Evolutionary conservation across 108 stramenopile species (phyloP).

Genomic region (Seminavis robusta): DNA sequence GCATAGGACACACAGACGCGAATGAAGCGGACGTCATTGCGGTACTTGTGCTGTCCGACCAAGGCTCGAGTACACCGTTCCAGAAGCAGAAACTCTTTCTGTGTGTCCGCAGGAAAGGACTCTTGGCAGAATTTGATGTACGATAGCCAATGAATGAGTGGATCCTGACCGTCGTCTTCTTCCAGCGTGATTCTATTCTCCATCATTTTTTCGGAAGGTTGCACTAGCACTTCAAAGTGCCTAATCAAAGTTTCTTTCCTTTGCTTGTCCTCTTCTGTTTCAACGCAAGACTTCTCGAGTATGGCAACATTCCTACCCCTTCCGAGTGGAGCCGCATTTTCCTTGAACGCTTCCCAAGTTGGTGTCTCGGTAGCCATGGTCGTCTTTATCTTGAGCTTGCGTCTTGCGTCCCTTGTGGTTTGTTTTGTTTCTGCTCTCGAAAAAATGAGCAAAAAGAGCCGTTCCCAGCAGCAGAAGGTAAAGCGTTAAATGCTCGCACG

Average conservation of each 20-base stretch:
- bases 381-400: too few relatives aligned
- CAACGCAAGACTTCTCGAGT: constrained; percentile 25
- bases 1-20: constrained; percentile 79
- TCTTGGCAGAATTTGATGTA: constrained; percentile 80
- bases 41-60: constrained; percentile 49
- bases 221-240: constrained; percentile 56
- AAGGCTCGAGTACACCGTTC: constrained; percentile 76
- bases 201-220: constrained; percentile 46
- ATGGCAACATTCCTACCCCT: constrained; percentile 59
- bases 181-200: constrained; percentile 19
- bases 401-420: too few relatives aligned
- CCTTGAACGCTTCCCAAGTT: constrained; percentile 75
- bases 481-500: too few relatives aligned
- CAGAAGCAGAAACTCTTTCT: constrained; percentile 72
- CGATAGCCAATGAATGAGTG: constrained; percentile 71
- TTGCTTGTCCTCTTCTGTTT: constrained; percentile 27
- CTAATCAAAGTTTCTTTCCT: constrained; percentile 19
- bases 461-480: too few relatives aligned
- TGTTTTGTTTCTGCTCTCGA: too few relatives aligned
- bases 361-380: too few relatives aligned
- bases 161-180: constrained; percentile 44
- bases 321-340: constrained; percentile 82
- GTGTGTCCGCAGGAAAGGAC: constrained; percentile 64
- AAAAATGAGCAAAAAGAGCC: too few relatives aligned
- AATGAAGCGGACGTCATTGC: constrained; percentile 71